Evolutionary conservation across 1,284 basidiomycete genomes (phyloP).

Genomic region (Kwoniella shivajii): DNA sequence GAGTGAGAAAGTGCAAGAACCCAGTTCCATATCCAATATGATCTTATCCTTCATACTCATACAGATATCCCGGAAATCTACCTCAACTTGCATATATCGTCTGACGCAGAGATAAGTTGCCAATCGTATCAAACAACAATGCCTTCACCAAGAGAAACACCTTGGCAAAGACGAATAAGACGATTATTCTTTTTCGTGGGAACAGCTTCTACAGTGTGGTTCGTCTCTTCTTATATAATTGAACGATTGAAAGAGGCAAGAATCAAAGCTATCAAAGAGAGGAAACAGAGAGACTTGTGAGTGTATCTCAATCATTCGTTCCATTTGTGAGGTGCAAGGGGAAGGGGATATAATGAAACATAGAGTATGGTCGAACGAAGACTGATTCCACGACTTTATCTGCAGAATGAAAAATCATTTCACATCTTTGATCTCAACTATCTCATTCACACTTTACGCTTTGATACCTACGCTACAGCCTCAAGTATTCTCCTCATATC

Average conservation of each 20-base stretch:
- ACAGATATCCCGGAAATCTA: too few species aligned
- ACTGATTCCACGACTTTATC: background rate
- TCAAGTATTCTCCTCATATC: slow-evolving; percentile 43
- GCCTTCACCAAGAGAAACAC: slow-evolving; percentile 4
- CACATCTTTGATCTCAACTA: slow-evolving; percentile 48
- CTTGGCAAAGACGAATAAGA: slow-evolving; percentile 41
- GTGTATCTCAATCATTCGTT: slow-evolving; percentile 13
- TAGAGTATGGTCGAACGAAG: too few species aligned
- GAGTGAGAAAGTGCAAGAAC: too few species aligned
- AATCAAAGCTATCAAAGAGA: slow-evolving; percentile 39
- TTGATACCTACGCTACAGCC: slow-evolving; percentile 51
- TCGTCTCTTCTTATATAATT: slow-evolving; percentile 38
- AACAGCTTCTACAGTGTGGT: slow-evolving; percentile 41
- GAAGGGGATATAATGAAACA: too few species aligned
- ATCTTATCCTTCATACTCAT: too few species aligned
- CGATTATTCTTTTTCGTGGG: slow-evolving; percentile 37
- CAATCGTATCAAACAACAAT: background rate
- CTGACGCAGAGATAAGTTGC: too few species aligned
- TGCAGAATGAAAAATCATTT: slow-evolving; percentile 51
- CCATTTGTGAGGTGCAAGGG: too few species aligned
- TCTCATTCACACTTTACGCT: slow-evolving; percentile 53
- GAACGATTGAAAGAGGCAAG: slow-evolving; percentile 44
- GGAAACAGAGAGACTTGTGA: slow-evolving; percentile 41
- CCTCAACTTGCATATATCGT: too few species aligned
- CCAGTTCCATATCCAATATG: too few species aligned